phyloP scores from a whole-genome alignment of 352 stramenopile genomes.

The Thraustotheca clavata region DNA sequence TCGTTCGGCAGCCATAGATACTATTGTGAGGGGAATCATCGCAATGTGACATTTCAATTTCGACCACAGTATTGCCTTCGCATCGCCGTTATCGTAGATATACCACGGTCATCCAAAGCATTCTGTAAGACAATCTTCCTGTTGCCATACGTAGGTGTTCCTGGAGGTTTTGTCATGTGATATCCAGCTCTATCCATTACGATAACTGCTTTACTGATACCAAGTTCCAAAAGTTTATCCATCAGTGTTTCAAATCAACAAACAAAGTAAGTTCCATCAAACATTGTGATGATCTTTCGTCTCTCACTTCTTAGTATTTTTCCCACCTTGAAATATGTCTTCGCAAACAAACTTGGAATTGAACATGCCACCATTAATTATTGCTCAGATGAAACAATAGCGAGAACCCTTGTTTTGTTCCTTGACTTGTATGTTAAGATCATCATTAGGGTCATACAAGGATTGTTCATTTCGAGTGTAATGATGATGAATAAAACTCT shows the following conservation, averaged over 20 bases:
- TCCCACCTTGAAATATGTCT: conserved; percentile 8
- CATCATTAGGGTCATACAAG: conserved; percentile 21
- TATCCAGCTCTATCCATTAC: conserved; percentile 23
- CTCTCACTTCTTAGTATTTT: neutral
- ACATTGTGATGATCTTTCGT: conserved; percentile 26
- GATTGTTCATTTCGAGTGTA: conserved; percentile 1
- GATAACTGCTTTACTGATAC: neutral
- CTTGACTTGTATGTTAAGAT: conserved; percentile 7
- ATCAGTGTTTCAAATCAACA: conserved; percentile 16
- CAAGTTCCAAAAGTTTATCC: neutral
- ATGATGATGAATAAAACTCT: conserved; percentile 16
- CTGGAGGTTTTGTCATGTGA: neutral
- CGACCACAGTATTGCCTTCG: neutral
- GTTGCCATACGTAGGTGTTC: neutral
- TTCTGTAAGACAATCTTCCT: neutral
- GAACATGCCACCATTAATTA: neutral
- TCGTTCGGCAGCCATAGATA: conserved; percentile 1
- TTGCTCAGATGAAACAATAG: conserved; percentile 12
- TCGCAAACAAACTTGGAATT: neutral
- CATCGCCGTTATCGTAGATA: neutral
- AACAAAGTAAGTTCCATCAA: conserved; percentile 21
- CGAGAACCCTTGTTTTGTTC: neutral
- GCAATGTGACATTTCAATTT: conserved; percentile 18
- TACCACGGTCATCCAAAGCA: neutral
- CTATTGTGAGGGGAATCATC: conserved; percentile 7